phyloP scores from a whole-genome alignment of 768 basidiomycete genomes.

The Pisolithus albus region DNA sequence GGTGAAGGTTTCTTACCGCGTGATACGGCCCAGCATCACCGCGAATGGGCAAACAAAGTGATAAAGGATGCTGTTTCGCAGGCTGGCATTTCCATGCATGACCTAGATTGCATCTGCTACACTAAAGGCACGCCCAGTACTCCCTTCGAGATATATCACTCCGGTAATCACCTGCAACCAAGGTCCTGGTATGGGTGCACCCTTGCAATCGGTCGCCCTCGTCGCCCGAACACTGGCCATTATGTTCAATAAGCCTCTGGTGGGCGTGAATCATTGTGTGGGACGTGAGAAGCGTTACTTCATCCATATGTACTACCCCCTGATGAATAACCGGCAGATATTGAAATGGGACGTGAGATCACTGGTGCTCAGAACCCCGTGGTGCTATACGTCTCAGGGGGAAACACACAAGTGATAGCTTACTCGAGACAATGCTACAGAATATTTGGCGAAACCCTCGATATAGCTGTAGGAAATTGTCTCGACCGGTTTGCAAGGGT shows the following conservation, averaged over 20 bases:
- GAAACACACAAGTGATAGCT: slow-evolving; percentile 98
- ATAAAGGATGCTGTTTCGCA: slow-evolving; percentile 68
- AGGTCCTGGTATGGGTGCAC: slow-evolving; percentile 99
- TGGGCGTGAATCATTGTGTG: slow-evolving; percentile 98
- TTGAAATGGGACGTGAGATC: slow-evolving; percentile 96
- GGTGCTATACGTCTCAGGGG: slow-evolving; percentile 96
- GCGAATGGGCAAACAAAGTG: slow-evolving; percentile 83
- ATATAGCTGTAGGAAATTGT: slow-evolving; percentile 99
- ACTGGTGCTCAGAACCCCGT: slow-evolving; percentile 93
- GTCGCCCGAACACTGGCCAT: slow-evolving; percentile 89
- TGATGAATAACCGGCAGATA: slow-evolving; percentile 50
- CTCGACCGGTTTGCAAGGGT: slow-evolving; percentile 95
- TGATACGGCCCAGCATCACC: slow-evolving; percentile 93
- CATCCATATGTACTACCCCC: not conserved
- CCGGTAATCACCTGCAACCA: not conserved
- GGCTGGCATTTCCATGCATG: slow-evolving; percentile 62
- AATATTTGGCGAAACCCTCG: slow-evolving; percentile 97
- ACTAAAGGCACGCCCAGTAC: slow-evolving; percentile 73
- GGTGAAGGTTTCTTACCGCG: slow-evolving; percentile 96
- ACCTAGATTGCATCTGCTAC: slow-evolving; percentile 92
- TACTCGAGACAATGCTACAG: slow-evolving; percentile 97
- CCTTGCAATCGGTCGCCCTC: slow-evolving; percentile 88
- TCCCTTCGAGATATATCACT: not conserved
- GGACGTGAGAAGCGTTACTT: slow-evolving; percentile 62
- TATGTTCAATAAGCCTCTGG: slow-evolving; percentile 82